A percentile compares a stretch with the other conserved stretches of the same genome.
Conservation (phyloP, 495 filamentous ascomycete genomes). For the Neurospora intermedia region DNA sequence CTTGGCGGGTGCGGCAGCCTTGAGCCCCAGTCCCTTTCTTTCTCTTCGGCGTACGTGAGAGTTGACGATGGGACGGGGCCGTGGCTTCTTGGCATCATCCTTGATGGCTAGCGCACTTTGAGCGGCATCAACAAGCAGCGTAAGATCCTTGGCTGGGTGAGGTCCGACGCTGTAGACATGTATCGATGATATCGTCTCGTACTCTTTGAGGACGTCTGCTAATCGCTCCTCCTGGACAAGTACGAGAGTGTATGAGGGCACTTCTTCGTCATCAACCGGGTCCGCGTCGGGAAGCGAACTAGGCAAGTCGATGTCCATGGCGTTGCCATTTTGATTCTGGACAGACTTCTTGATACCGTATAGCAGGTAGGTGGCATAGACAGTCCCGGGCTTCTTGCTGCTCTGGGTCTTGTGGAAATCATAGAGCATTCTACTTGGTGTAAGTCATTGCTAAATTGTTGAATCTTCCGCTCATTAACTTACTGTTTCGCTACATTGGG, state of each 20-base stretch:
- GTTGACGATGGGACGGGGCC: slow-evolving; percentile 23
- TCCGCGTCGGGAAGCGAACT: slow-evolving; percentile 54
- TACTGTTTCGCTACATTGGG: slow-evolving; percentile 46
- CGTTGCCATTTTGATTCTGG: slow-evolving; percentile 27
- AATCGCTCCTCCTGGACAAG: slow-evolving; percentile 73
- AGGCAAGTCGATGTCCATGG: slow-evolving; percentile 65
- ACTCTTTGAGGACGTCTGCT: slow-evolving; percentile 55
- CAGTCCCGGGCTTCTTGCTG: slow-evolving; percentile 54
- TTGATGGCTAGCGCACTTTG: slow-evolving; percentile 40
- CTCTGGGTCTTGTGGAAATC: slow-evolving; percentile 80
- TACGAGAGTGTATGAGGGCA: slow-evolving; percentile 48
- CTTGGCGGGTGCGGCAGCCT: slow-evolving; percentile 5
- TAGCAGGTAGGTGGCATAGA: slow-evolving; percentile 84
- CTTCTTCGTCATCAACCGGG: slow-evolving; percentile 25
- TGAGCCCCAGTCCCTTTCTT: slow-evolving; percentile 15
- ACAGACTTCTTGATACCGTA: slow-evolving; percentile 44
- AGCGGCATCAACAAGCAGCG: slow-evolving; percentile 61
- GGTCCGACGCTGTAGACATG: slow-evolving; percentile 83
- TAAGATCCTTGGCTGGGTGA: slow-evolving; percentile 60
- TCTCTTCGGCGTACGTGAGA: slow-evolving; percentile 29
- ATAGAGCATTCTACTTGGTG: slow-evolving; percentile 62
- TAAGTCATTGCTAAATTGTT: background rate
- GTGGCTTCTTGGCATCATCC: slow-evolving; percentile 9
- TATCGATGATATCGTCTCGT: slow-evolving; percentile 59
- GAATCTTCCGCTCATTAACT: background rate